Conservation (phyloP, 75 land plant genomes). For the Pinus tabuliformis region DNA sequence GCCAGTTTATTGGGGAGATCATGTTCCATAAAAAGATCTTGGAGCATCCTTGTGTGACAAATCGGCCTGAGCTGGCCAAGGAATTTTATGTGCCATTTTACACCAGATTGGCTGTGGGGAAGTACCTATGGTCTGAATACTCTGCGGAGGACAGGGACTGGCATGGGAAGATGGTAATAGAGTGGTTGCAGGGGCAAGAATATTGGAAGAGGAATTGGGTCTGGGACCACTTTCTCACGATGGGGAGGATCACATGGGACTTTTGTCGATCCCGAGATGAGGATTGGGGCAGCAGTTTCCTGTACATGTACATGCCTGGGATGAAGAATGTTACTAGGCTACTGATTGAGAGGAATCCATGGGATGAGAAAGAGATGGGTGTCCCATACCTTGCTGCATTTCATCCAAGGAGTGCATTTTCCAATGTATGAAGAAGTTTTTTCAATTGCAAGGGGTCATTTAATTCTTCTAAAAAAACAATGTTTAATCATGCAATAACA, state of each 20-base stretch:
- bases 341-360: slow-evolving; percentile 77
- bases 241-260: slow-evolving; percentile 87
- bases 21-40: slow-evolving; percentile 59
- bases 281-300: slow-evolving; percentile 68
- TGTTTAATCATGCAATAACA: no score
- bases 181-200: slow-evolving; percentile 49
- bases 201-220: slow-evolving; percentile 40
- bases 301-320: slow-evolving; percentile 28
- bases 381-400: slow-evolving; percentile 89
- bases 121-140: slow-evolving; percentile 44
- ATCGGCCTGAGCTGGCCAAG: slow-evolving; percentile 45
- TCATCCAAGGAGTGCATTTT: slow-evolving; percentile 49
- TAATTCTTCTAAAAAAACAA: no score
- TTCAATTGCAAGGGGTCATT: no score
- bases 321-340: slow-evolving; percentile 71
- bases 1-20: slow-evolving; percentile 66
- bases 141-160: slow-evolving; percentile 41
- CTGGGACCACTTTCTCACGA: slow-evolving; percentile 64
- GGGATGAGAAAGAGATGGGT: slow-evolving; percentile 70
- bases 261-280: slow-evolving; percentile 48
- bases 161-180: slow-evolving; percentile 35
- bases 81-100: slow-evolving; percentile 84
- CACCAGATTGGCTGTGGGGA: slow-evolving; percentile 72
- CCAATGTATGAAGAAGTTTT: no score
- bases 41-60: slow-evolving; percentile 62